Evolutionary conservation across 495 filamentous ascomycete species (phyloP), one percentile per base, ranked within the genome.

Genomic region (Xylaria telfairii): DNA sequence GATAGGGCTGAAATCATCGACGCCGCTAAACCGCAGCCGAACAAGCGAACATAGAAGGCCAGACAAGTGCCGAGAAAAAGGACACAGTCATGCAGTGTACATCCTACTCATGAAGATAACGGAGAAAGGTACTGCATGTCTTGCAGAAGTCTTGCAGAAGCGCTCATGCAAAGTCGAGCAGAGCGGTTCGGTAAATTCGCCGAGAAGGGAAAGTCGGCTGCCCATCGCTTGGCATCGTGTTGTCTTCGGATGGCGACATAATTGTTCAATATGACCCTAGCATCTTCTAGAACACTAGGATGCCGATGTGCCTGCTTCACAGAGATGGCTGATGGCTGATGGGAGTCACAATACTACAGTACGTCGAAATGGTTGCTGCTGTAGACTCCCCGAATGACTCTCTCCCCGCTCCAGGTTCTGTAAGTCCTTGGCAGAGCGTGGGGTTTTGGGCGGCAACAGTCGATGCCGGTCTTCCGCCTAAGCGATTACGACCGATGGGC

Each of bases 221-320:
- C 17, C 13, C 21, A 49, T 46, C 44, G 51, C 65, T 68, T 68
- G 65, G 65, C 65, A 21, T 32, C 17, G 51, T 21, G 51, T 44
- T 68, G 65, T 28, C 37, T 24, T 41, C n/a, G 47, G 65, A 68
- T 68, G 30, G 65, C 65, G 51, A 68, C 51, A 59, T 68, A 24
- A 32, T 68, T 53, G 64, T 54, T n/a, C 30, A 66, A 66, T 54
- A 66, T 66, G 28, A 54, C 15, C 47, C 47, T 19, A 66, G 44
- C 21, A 41, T 32, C 61, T 54, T 68, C 26, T 10, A 59, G 51
- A 68, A 49, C 8, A 13, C 21, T 10, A 17, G 26, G 44, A 32
- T 13, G 42, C 32, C 30, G 2, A 39, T n/a, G 7, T 39, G 53
- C 51, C 65, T 47, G 42, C 54, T 47, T 60, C 65, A 17, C n/a